Evolutionary conservation across 257 asterid species (phyloP), one percentile per base, ranked within the genome.

Genomic region (Eucommia ulmoides): DNA sequence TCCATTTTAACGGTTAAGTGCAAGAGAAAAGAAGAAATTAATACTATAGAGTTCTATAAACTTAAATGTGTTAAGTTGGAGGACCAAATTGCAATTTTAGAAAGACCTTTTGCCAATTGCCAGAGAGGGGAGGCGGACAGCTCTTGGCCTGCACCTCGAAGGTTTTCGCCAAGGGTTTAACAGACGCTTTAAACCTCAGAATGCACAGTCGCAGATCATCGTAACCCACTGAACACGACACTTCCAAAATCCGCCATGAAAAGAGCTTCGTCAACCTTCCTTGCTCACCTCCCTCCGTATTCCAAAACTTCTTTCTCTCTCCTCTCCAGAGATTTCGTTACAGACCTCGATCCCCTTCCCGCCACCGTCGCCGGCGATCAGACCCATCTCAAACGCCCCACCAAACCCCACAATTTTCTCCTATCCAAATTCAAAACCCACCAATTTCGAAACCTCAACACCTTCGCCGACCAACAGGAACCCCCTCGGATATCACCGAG

Each of bases 191-290:
- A n/a, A n/a, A n/a, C n/a, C n/a, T n/a, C n/a, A n/a, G n/a, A n/a
- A n/a, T n/a, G n/a, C n/a, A n/a, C n/a, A n/a, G n/a, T n/a, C n/a
- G n/a, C n/a, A n/a, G n/a, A n/a, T n/a, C n/a, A n/a, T n/a, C n/a
- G n/a, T n/a, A n/a, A n/a, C n/a, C n/a, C n/a, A n/a, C n/a, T n/a
- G n/a, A n/a, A n/a, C n/a, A n/a, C n/a, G n/a, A n/a, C n/a, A n/a
- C n/a, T n/a, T n/a, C n/a, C n/a, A n/a, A n/a, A n/a, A 16, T 61
- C 60, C 66, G 45, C 65, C 75, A 88, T 81, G 97, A 75, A 84
- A 72, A 72, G 76, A 76, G 79, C 73, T 72, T 66, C 88, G 22
- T 68, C 79, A 33, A 69, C 58, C 26, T 54, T 79, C 38, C 55
- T 72, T 49, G 50, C 54, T 22, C 72, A 52, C 51, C 73, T 82